Base-by-base conservation (phyloP, 331 rosid genomes). In the Rhamnella rubrinervis region DNA sequence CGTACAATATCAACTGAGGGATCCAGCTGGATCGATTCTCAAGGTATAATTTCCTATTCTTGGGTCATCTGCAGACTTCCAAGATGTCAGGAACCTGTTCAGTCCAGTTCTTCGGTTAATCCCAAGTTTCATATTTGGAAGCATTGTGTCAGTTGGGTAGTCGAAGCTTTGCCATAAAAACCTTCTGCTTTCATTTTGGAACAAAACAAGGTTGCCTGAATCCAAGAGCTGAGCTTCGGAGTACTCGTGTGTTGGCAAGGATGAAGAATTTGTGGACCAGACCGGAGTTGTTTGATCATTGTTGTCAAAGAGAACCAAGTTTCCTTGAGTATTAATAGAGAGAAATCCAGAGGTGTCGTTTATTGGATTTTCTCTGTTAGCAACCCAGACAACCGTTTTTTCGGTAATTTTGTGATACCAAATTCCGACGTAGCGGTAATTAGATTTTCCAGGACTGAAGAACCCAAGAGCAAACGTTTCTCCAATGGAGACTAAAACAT, bases 391-490 rank as follows among this genome's bases (percentile, higher is more conserved):
- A 10, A 38, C 40, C 2, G 80, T 78, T 70, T 64, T 49, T 1
- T 70, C 51, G n/a, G 78, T 47, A 41, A 77, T 44, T 18, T 57
- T 63, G 35, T 31, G 35, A 12, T 70, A 85, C 91, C 89, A 83
- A 35, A 88, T 82, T 65, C 95, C 95, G 0, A 85, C 82, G 18
- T 88, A 85, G 6, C 85, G 89, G 19, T 63, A 61, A 12, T 31
- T 35, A 3, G 86, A 81, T 13, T 70, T 82, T 53, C 69, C 78
- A 0, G 81, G 78, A 38, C 77, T 57, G 57, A 85, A 85, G 86
- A 88, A 88, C n/a, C 91, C 91, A 1, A 88, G 61, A 9, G 82
- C 84, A 63, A 81, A 88, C 0, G 19, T 76, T 6, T 67, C 31
- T 6, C 38, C 58, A 2, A 20, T 8, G 1, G 90, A 85, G 37